A percentile compares a stretch with the other conserved stretches of the same genome.
phyloP scores from a whole-genome alignment of 495 filamentous ascomycete genomes.

The Copromyces sp. region DNA sequence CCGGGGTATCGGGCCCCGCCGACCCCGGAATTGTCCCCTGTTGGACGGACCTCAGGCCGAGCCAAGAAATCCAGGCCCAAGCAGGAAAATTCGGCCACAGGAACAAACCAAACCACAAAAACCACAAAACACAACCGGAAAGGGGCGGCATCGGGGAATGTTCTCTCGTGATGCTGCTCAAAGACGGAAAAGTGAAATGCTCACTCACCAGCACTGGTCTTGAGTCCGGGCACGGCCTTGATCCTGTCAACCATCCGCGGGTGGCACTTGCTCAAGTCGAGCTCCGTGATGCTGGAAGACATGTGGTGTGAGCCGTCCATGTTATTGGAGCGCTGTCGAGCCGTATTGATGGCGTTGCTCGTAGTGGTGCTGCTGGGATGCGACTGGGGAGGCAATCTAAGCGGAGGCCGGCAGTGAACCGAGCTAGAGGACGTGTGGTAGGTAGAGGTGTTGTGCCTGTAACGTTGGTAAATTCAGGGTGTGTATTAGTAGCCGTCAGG shows the following conservation, averaged over 20 bases:
- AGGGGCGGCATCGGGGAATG: not conserved
- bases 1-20: not conserved
- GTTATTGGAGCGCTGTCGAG: conserved; percentile 17
- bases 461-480: not conserved
- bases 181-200: not conserved
- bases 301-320: conserved; percentile 25
- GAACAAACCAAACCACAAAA: not conserved
- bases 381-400: not conserved
- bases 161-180: not conserved
- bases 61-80: not conserved
- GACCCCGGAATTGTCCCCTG: not conserved
- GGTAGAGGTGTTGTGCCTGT: not conserved
- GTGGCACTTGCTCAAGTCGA: conserved; percentile 37
- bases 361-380: not conserved
- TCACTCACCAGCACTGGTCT: conserved; percentile 39
- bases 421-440: conserved; percentile 6
- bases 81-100: not conserved
- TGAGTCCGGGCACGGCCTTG: conserved; percentile 38
- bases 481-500: not conserved
- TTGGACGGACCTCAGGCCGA: not conserved
- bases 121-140: not conserved
- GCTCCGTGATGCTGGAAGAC: conserved; percentile 25
- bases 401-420: conserved; percentile 12
- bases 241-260: conserved; percentile 34
- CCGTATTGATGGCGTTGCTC: not conserved